Conservation (phyloP, 495 filamentous ascomycete genomes). For the Glonium stellatum region DNA sequence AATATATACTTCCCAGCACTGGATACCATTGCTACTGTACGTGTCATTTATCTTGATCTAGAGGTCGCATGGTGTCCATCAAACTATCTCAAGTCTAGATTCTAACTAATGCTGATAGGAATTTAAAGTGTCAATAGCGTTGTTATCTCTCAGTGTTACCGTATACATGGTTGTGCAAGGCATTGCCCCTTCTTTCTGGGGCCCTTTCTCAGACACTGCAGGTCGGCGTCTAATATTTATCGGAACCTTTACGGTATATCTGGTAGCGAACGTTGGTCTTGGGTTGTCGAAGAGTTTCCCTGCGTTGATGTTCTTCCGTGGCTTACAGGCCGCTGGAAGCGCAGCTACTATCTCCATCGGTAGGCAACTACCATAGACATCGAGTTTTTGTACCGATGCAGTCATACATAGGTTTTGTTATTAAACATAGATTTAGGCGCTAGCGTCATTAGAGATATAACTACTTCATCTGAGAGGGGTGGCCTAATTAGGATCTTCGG, state of each 20-base stretch:
- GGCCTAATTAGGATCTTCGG: conserved; percentile 7
- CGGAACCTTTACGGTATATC: conserved; percentile 39
- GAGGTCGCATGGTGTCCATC: no score
- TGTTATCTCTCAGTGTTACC: conserved; percentile 4
- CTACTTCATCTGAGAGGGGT: background rate
- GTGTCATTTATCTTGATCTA: background rate
- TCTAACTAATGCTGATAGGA: conserved; percentile 3
- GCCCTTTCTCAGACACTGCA: conserved; percentile 39
- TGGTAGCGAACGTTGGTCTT: conserved; percentile 23
- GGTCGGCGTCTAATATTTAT: conserved; percentile 42
- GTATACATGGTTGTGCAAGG: conserved; percentile 44
- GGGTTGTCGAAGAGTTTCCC: conserved; percentile 10
- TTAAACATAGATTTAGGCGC: background rate
- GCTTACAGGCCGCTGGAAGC: conserved; percentile 14
- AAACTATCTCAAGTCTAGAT: no score
- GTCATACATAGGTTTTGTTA: background rate
- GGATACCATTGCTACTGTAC: conserved; percentile 10
- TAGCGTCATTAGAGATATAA: conserved; percentile 12
- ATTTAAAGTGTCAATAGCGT: background rate
- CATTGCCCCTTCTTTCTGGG: conserved; percentile 42
- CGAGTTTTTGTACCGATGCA: background rate
- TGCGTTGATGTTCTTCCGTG: conserved; percentile 16
- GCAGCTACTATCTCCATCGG: conserved; percentile 34
- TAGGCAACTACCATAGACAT: conserved; percentile 8
- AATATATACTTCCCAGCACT: conserved; percentile 39